Conservation (phyloP, 306 rosid species). For the Parietaria judaica region DNA sequence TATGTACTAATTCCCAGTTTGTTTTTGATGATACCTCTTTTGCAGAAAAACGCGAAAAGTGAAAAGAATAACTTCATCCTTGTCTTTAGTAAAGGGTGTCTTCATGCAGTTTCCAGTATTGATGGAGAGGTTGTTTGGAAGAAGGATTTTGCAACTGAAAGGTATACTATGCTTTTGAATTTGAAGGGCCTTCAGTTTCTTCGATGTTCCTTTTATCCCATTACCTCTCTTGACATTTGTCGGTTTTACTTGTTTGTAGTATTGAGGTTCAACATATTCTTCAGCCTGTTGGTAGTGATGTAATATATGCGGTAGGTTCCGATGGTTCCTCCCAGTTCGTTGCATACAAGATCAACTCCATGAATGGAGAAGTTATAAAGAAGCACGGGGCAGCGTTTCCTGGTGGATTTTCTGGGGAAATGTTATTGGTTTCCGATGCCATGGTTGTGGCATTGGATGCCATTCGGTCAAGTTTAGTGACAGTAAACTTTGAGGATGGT, state of each 20-base stretch:
- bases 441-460: constrained; percentile 62
- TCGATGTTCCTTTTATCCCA: constrained; percentile 11
- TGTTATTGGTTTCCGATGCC: constrained; percentile 53
- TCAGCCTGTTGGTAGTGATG: constrained; percentile 49
- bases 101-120: constrained; percentile 73
- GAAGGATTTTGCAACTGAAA: constrained; percentile 57
- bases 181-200: constrained; percentile 3
- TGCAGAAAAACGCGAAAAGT: constrained; percentile 71
- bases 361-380: constrained; percentile 71
- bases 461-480: constrained; percentile 49
- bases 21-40: constrained; percentile 24
- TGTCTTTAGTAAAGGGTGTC: constrained; percentile 59
- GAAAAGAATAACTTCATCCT: constrained; percentile 69
- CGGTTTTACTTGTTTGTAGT: constrained; percentile 46
- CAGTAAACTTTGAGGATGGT: constrained; percentile 49
- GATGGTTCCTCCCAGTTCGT: constrained; percentile 52
- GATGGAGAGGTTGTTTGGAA: constrained; percentile 80
- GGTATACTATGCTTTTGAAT: constrained; percentile 31
- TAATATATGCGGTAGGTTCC: constrained; percentile 54
- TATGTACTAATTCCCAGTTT: constrained; percentile 1
- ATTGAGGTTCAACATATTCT: constrained; percentile 60
- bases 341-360: constrained; percentile 50
- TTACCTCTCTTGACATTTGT: constrained; percentile 25
- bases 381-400: constrained; percentile 41
- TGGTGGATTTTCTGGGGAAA: constrained; percentile 58